Percentiles rank a stretch among this genome's conserved stretches.
Conservation (phyloP, 2,329 filamentous ascomycete genomes). For the Aplosporella prunicola region DNA sequence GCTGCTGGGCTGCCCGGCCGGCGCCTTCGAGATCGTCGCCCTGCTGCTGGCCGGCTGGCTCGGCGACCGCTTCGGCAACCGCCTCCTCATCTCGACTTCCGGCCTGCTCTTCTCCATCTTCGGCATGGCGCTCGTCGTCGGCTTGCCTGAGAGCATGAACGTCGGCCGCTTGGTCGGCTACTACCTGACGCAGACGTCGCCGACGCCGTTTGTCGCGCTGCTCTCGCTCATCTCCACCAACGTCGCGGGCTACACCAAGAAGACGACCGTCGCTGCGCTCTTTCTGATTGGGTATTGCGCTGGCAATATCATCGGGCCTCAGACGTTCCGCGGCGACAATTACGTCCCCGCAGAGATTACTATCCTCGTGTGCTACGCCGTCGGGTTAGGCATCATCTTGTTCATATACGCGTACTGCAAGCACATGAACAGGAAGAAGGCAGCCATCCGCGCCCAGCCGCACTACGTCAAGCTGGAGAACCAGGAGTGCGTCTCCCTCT, state of each 20-base stretch:
- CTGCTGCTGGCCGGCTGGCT: constrained; percentile 48
- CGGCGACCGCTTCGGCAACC: constrained; percentile 47
- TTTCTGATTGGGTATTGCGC: constrained; percentile 43
- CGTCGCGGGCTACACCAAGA: constrained; percentile 50
- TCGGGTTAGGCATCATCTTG: constrained; percentile 44
- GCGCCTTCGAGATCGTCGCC: constrained; percentile 53
- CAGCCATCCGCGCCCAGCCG: constrained; percentile 39
- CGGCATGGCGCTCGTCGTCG: constrained; percentile 56
- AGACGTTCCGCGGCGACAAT: constrained; percentile 38
- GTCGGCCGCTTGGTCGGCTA: constrained; percentile 53
- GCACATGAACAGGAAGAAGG: constrained; percentile 52
- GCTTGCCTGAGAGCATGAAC: constrained; percentile 48
- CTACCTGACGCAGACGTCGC: constrained; percentile 53
- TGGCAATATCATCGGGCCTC: constrained; percentile 36
- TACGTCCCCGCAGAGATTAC: constrained; percentile 57
- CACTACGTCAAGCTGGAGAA: constrained; percentile 55
- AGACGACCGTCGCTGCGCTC: constrained; percentile 45
- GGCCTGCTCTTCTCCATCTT: constrained; percentile 47
- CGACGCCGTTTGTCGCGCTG: constrained; percentile 55
- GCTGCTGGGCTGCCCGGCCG: constrained; percentile 55
- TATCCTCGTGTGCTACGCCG: constrained; percentile 50
- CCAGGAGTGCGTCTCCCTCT: constrained; percentile 43
- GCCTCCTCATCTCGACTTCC: constrained; percentile 46
- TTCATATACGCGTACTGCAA: constrained; percentile 57
- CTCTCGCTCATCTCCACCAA: constrained; percentile 56